Conservation (phyloP, 495 filamentous ascomycete species). For the Talaromyces trachyspermus region DNA sequence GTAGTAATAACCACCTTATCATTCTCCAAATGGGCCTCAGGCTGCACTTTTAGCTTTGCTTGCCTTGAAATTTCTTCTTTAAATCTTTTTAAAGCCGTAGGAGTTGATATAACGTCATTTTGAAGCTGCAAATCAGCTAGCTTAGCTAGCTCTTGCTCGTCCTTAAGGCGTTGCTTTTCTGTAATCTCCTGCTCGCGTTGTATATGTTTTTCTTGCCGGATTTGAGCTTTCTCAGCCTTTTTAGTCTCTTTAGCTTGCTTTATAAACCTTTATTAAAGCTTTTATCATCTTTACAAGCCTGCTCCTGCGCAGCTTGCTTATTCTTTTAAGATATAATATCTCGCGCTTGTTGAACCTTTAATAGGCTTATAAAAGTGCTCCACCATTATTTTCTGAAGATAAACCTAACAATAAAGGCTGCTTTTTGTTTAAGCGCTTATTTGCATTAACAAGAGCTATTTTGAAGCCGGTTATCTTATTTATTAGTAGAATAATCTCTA, state of each 20-base stretch:
- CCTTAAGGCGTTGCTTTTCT: background rate
- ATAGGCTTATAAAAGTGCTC: background rate
- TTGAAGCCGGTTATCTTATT: background rate
- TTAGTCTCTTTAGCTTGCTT: background rate
- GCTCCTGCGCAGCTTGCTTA: background rate
- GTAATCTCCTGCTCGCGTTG: background rate
- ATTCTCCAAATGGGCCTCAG: background rate
- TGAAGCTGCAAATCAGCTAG: constrained; percentile 1
- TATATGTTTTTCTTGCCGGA: background rate
- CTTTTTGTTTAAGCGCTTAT: background rate
- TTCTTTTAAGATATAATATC: background rate
- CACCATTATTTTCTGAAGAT: background rate
- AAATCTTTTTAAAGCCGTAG: background rate
- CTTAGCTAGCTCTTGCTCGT: background rate
- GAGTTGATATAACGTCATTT: constrained; percentile 1
- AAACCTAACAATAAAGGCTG: background rate
- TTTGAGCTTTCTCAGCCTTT: background rate
- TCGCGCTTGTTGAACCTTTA: background rate
- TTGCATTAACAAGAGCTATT: background rate
- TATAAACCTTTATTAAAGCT: no score
- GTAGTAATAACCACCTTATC: background rate
- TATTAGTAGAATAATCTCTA: background rate
- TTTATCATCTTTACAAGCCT: no score
- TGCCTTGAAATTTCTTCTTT: background rate
- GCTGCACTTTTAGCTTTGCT: background rate